Conservation (phyloP, 2,329 filamentous ascomycete genomes). For the Aureobasidium sp. region DNA sequence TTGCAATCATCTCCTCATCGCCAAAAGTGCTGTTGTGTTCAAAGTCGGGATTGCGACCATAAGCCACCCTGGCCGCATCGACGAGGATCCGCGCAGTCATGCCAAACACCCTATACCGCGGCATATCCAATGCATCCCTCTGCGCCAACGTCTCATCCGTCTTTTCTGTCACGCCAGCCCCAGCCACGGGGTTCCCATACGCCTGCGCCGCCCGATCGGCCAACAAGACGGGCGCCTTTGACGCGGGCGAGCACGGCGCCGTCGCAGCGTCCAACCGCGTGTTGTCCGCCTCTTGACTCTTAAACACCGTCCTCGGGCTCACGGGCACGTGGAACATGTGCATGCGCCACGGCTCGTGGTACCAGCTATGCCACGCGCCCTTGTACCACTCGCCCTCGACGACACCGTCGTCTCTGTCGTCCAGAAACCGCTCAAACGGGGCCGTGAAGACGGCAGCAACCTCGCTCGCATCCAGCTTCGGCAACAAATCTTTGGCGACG, state of each 20-base stretch:
- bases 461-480: conserved; percentile 77
- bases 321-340: conserved; percentile 91
- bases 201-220: conserved; percentile 4
- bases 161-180: conserved; percentile 36
- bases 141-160: conserved; percentile 18
- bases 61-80: conserved; percentile 79
- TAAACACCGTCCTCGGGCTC: conserved; percentile 24
- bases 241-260: conserved; percentile 6
- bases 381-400: conserved; percentile 68
- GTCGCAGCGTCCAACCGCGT: conserved; percentile 14
- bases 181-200: not conserved
- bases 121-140: conserved; percentile 25
- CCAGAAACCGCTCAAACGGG: conserved; percentile 77
- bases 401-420: conserved; percentile 47
- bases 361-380: conserved; percentile 73
- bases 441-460: conserved; percentile 92
- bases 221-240: not conserved
- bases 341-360: conserved; percentile 71
- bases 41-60: conserved; percentile 75
- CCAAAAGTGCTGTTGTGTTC: conserved; percentile 62
- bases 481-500: conserved; percentile 41
- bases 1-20: conserved; percentile 59
- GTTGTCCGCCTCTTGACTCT: conserved; percentile 3
- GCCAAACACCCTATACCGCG: conserved; percentile 75
- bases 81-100: conserved; percentile 91